A percentile compares a stretch with the other conserved stretches of the same genome.
Conservation (phyloP, 2,329 filamentous ascomycete species). For the Nakataea oryzae region DNA sequence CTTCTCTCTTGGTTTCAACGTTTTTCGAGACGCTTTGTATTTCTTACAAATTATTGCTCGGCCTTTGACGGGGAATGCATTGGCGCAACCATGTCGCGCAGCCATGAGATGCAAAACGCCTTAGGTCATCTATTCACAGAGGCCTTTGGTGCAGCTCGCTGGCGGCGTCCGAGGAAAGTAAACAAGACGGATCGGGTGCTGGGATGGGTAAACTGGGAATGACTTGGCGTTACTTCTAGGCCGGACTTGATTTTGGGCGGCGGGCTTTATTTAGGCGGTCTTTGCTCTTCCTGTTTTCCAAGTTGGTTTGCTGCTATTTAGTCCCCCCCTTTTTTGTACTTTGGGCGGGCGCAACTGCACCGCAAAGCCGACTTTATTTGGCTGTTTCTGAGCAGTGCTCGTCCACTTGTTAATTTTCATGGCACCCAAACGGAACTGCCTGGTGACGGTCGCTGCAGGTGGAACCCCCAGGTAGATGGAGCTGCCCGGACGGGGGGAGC, state of each 20-base stretch:
- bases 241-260: too few species aligned
- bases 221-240: neutral
- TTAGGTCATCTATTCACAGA: too few species aligned
- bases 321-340: neutral
- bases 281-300: neutral
- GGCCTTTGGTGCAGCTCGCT: neutral
- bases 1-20: neutral
- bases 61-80: neutral
- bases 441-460: neutral
- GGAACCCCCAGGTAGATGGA: too few species aligned
- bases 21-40: neutral
- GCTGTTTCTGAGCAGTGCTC: neutral
- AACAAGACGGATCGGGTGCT: neutral
- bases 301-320: neutral
- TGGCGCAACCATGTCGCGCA: neutral
- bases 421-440: too few species aligned
- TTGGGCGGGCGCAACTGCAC: neutral
- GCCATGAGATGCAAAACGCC: neutral
- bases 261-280: neutral
- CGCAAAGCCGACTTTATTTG: neutral
- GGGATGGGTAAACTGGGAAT: neutral
- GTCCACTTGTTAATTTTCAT: neutral
- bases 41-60: neutral
- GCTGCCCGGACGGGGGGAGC: too few species aligned
- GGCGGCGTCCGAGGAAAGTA: neutral